A percentile compares a stretch with the other conserved stretches of the same genome.
Evolutionary conservation across 805 yeast species (phyloP).

Genomic region (Teunomyces cretensis): DNA sequence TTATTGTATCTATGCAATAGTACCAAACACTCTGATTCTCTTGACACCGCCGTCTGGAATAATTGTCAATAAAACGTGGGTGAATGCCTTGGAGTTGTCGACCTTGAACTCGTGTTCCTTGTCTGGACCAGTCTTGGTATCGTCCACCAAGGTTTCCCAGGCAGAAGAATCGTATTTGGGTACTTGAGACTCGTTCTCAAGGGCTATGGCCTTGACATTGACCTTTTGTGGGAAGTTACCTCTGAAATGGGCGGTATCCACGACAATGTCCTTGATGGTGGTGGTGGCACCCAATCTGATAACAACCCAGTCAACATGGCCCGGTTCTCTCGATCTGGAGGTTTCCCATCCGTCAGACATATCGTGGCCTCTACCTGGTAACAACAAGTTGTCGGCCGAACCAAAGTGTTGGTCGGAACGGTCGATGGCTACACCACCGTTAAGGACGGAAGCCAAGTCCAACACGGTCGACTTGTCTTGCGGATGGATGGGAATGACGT

Average conservation of each 20-base stretch:
- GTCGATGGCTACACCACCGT: constrained; percentile 86
- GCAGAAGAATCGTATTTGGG: constrained; percentile 42
- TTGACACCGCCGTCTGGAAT: constrained; percentile 98
- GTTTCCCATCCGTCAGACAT: constrained; percentile 99
- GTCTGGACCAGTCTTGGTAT: constrained; percentile 80
- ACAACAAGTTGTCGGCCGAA: constrained; percentile 79
- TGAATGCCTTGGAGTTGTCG: constrained; percentile 30
- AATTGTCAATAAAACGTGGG: constrained; percentile 78
- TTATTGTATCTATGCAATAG: constrained; percentile 18
- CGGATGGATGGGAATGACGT: constrained; percentile 71
- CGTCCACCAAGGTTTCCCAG: constrained; percentile 68
- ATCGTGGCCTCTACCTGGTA: constrained; percentile 94
- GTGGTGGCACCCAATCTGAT: constrained; percentile 72
- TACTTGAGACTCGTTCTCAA: constrained; percentile 25
- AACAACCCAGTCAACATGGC: constrained; percentile 91
- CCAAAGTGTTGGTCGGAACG: constrained; percentile 94
- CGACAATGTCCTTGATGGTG: constrained; percentile 55
- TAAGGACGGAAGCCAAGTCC: constrained; percentile 78
- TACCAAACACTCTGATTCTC: constrained; percentile 82
- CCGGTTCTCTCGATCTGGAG: constrained; percentile 75
- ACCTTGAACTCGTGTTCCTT: constrained; percentile 64
- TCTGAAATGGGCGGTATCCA: constrained; percentile 92
- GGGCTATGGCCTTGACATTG: constrained; percentile 60
- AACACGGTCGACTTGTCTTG: constrained; percentile 43
- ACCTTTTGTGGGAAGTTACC: constrained; percentile 92